Conservation (phyloP, 2,329 filamentous ascomycete genomes). For the Microascus cirrosus region DNA sequence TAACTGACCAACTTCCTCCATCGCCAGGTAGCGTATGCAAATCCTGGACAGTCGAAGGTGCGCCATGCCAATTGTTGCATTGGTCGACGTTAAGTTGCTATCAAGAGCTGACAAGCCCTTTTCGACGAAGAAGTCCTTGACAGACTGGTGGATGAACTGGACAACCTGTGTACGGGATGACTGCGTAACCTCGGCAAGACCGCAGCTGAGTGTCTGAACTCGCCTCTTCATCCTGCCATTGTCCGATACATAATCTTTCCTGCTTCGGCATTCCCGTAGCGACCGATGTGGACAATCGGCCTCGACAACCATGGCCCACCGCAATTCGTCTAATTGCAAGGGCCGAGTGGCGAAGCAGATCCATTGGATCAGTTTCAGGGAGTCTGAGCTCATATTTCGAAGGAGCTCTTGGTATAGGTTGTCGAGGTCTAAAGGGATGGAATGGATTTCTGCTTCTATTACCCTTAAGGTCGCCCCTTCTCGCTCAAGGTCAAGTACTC, state of each 20-base stretch:
- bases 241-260: slow-evolving; percentile 11
- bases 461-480: slow-evolving; percentile 1
- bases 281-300: slow-evolving; percentile 9
- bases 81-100: slow-evolving; percentile 1
- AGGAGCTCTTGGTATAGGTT: slow-evolving; percentile 14
- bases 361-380: slow-evolving; percentile 19
- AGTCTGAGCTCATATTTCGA: slow-evolving; percentile 7
- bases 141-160: slow-evolving; percentile 22
- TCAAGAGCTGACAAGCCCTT: slow-evolving; percentile 11
- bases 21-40: slow-evolving; percentile 10
- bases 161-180: slow-evolving; percentile 7
- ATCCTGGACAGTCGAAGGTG: slow-evolving; percentile 12
- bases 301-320: slow-evolving; percentile 18
- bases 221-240: not conserved
- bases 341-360: slow-evolving; percentile 17
- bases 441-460: slow-evolving; percentile 13
- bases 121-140: slow-evolving; percentile 18
- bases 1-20: not conserved
- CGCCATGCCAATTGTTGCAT: slow-evolving; percentile 6
- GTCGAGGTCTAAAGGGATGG: slow-evolving; percentile 13
- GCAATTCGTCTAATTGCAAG: slow-evolving; percentile 14
- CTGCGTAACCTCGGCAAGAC: slow-evolving; percentile 14
- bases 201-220: slow-evolving; percentile 13
- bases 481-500: slow-evolving; percentile 8
- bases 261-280: slow-evolving; percentile 9